Evolutionary conservation across 495 filamentous ascomycete genomes (phyloP), one percentile per base, ranked within the genome.

Genomic region (Lasiosphaeris hirsuta): DNA sequence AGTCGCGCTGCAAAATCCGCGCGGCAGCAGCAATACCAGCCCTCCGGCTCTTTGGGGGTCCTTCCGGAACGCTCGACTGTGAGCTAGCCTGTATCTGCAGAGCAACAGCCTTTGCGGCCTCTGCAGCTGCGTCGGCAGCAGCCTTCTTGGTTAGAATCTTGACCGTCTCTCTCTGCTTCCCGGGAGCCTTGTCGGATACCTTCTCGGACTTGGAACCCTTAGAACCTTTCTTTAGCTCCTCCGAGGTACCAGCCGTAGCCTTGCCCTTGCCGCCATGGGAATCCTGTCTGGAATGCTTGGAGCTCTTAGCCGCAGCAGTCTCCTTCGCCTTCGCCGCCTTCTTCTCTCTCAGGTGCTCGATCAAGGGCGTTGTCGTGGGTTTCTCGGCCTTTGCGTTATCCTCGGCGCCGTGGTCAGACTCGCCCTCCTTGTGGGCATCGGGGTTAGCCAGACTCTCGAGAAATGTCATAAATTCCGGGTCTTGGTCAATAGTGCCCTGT

Each of bases 401-500:
- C 10, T 79, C 77, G 7, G 70, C 65, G 0, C 75, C 70, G 37
- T 87, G 86, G 2, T 81, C 74, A 7, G 67, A 75, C 7, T 54
- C 23, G 23, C 66, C 68, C 10, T 75, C 72, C 37, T 77, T 80
- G 13, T 72, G 43, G 4, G 67, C 72, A 33, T 88, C 81, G 0
- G 91, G 91, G 50, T 89, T 87, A 3, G 92, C 94, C 8, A 96
- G 80, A 47, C 83, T 86, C 69, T 95, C 89, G 7, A 98, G 82
- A 65, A 97, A 98, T 17, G 82, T 82, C 72, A 96, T 95, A 61
- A 97, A 97, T 55, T 97, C 94, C 0, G 87, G 84, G 68, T 98
- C 94, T 63, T 93, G 90, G 62, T 98, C 94, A 56, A 98, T 97
- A 5, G 90, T 95, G 42, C 95, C 94, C 68, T 96, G 90, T 3